Evolutionary conservation across 176 grass and related monocot species (phyloP).

Genomic region (Ensete glaucum): DNA sequence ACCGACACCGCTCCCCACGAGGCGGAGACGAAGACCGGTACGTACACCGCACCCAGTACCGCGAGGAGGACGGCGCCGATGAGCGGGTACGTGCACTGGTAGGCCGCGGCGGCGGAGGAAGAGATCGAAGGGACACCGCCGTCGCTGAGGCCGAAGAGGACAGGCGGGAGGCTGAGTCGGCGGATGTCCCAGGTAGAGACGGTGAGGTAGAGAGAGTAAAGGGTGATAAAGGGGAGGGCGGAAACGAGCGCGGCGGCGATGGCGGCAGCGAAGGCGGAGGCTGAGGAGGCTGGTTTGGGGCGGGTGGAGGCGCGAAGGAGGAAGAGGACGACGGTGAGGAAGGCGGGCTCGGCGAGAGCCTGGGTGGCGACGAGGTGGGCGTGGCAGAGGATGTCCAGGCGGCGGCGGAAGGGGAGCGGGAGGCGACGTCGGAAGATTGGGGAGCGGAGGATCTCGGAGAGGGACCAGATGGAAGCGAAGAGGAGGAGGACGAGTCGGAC

Average conservation of each 20-base stretch:
- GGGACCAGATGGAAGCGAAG: conserved; percentile 26
- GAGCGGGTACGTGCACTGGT: conserved; percentile 31
- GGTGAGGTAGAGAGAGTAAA: conserved; percentile 17
- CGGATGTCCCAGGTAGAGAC: background rate
- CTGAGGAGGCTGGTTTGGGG: background rate
- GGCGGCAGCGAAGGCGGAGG: background rate
- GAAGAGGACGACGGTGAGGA: conserved; percentile 27
- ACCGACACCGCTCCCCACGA: conserved; percentile 29
- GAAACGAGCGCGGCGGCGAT: conserved; percentile 14
- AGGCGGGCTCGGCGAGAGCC: conserved; percentile 31
- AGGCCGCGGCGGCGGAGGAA: background rate
- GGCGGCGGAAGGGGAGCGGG: background rate
- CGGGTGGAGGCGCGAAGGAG: conserved; percentile 24
- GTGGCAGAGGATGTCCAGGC: conserved; percentile 20
- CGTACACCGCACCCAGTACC: conserved; percentile 18
- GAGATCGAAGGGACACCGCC: background rate
- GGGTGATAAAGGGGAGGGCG: conserved; percentile 26
- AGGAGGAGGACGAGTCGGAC: conserved; percentile 26
- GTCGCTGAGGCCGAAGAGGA: background rate
- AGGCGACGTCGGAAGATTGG: conserved; percentile 13
- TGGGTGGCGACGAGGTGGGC: conserved; percentile 21
- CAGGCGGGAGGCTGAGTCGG: conserved; percentile 8
- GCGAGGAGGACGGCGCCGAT: conserved; percentile 30
- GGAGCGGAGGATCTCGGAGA: conserved; percentile 20
- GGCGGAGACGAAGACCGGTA: conserved; percentile 31